phyloP scores from a whole-genome alignment of 768 basidiomycete species.

The Phlebiopsis flavidoalba region DNA sequence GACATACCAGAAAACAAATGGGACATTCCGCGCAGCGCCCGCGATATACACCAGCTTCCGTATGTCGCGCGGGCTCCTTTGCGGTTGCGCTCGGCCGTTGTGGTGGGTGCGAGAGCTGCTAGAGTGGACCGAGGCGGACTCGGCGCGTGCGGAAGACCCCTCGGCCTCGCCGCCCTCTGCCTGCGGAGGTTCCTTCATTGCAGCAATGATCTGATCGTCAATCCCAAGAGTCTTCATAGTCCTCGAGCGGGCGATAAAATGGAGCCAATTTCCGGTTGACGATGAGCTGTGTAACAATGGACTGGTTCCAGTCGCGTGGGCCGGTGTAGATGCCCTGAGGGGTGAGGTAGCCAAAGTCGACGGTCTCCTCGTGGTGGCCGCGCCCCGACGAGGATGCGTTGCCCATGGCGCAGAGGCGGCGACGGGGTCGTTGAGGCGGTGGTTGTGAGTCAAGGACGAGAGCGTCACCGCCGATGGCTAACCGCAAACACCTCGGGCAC shows the following conservation, averaged over 20 bases:
- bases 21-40: slow-evolving; percentile 86
- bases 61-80: slow-evolving; percentile 60
- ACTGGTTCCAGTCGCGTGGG: slow-evolving; percentile 84
- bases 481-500: slow-evolving; percentile 5
- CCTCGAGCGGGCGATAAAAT: slow-evolving; percentile 94
- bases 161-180: slow-evolving; percentile 41
- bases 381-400: slow-evolving; percentile 75
- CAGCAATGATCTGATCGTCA: slow-evolving; percentile 81
- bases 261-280: slow-evolving; percentile 86
- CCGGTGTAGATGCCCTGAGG: slow-evolving; percentile 88
- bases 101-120: slow-evolving; percentile 34
- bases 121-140: slow-evolving; percentile 30
- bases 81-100: slow-evolving; percentile 44
- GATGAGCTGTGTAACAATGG: slow-evolving; percentile 83
- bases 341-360: slow-evolving; percentile 75
- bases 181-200: slow-evolving; percentile 64
- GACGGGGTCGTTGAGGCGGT: not conserved
- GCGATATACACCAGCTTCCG: slow-evolving; percentile 79
- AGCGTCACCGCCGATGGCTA: not conserved
- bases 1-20: slow-evolving; percentile 91
- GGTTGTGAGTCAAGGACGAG: slow-evolving; percentile 4
- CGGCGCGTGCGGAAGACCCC: slow-evolving; percentile 36
- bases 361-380: slow-evolving; percentile 72
- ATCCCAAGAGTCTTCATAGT: slow-evolving; percentile 86
- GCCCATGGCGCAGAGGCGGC: slow-evolving; percentile 50